Evolutionary conservation across 225 moss, liverwort and hornwort genomes (phyloP), one percentile per base, ranked within the genome.

Genomic region (Pseudisothecium myosuroides): DNA sequence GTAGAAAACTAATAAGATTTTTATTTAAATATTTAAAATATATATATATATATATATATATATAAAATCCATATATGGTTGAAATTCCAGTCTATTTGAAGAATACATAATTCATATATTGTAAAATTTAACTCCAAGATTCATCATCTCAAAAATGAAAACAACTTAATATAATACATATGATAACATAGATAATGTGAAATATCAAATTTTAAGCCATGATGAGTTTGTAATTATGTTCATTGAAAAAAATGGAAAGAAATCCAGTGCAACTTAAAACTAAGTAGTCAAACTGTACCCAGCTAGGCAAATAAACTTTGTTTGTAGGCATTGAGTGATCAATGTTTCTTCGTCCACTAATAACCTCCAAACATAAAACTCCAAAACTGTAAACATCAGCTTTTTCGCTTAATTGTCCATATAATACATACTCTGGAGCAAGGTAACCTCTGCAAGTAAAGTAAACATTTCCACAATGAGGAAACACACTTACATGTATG

Each of bases 361-460:
- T 31, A 63, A 88, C 14, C 55, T 90, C 87, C 65, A 90, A 77
- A 54, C 87, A 90, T 43, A 90, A 52, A 77, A 90, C 90, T 87
- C 83, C 87, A 84, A 90, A 90, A 26, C 84, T 88, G 32, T 90
- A 88, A 61, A 88, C 45, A 32, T 88, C 87, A 1, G 32, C 87
- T 63, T 90, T 87, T 45, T 90, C 84, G 49, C 87, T 89, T n/a
- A 91, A 34, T 45, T 86, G 85, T 21, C 93, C 90, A 23, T 58
- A 90, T 11, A 88, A 28, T 64, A 37, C 83, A 59, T 90, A 92
- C 72, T 92, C 83, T 0, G 90, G 92, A 64, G 88, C 86, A 76
- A 92, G 88, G 20, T 90, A 92, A 13, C 92, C 90, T 88, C 86
- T 92, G 80, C 72, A 50, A 23, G 39, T 5, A 17, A 83, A 39